Base-by-base conservation (phyloP, 164 flowering plant genomes). In the Taxillus chinensis region DNA sequence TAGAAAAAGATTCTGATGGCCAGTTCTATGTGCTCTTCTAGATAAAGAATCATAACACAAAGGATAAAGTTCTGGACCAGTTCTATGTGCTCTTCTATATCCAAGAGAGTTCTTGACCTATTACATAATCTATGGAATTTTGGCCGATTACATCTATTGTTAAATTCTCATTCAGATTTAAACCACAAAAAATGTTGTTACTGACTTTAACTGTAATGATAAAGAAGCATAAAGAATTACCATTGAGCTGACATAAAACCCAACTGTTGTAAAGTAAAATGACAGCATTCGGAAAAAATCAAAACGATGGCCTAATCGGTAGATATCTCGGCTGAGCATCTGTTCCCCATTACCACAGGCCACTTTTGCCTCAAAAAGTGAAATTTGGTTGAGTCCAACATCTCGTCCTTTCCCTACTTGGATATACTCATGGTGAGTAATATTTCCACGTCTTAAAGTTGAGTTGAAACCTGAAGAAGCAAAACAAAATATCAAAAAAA, bases 401-500 rank as follows among this genome's bases (percentile, higher is more conserved):
- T 95, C 99, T 70, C 97, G 68, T 56, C 99, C 97, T 75, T 95
- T 95, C 17, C 99, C 99, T 58, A 95, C 96, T 77, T 91, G 99
- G 57, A 91, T 91, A 70, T 95, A 95, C 79, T 95, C 99, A 61
- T 95, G 99, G 71, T 95, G 99, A 64, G 99, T 91, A 59, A 95
- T 59, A 77, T 95, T 95, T 10, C 99, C 99, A 66, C 86, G 87
- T 65, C 97, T 77, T 55, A 95, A 69, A 8, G 95, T 89, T 54
- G 99, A 91, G 73, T 95, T 95, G 70, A 93, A 93, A 67, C 99
- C 99, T 93, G 59, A 45, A 75, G 38, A 66, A 51, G 54, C 5
- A 51, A 64, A 52, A 60, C 4, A 57, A 12, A 16, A 48, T 5
- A 51, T 27, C 10, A 39, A 52, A 39, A 65, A 57, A 2, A 62